Evolutionary conservation across 345 rosid species (phyloP).

Genomic region (Salix arbutifolia): DNA sequence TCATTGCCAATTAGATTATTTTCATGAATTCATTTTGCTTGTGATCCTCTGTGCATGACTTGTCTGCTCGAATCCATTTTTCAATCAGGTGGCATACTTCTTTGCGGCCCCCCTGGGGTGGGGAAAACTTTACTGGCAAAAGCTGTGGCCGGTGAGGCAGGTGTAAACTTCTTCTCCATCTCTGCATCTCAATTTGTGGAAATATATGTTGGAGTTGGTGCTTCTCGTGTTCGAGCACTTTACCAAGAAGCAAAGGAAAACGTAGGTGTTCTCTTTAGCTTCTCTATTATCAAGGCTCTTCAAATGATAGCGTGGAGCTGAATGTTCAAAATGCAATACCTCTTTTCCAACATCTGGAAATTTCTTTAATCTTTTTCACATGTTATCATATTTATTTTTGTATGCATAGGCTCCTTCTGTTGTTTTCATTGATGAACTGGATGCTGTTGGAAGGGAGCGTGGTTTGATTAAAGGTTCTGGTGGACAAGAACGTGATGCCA

Average conservation of each 20-base stretch:
- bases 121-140: slow-evolving; percentile 89
- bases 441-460: slow-evolving; percentile 97
- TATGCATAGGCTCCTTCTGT: slow-evolving; percentile 77
- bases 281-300: slow-evolving; percentile 1
- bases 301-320: neutral
- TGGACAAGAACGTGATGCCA: slow-evolving; percentile 97
- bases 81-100: slow-evolving; percentile 81
- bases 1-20: neutral
- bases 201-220: slow-evolving; percentile 94
- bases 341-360: neutral
- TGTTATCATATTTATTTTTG: slow-evolving; percentile 6
- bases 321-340: too few species aligned
- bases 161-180: slow-evolving; percentile 94
- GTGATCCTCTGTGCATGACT: slow-evolving; percentile 1
- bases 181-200: slow-evolving; percentile 97
- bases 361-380: neutral
- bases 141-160: slow-evolving; percentile 99
- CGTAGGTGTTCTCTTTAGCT: slow-evolving; percentile 35
- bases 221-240: slow-evolving; percentile 88
- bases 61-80: slow-evolving; percentile 17
- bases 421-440: slow-evolving; percentile 88
- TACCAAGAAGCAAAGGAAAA: slow-evolving; percentile 89
- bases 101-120: slow-evolving; percentile 94
- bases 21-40: neutral
- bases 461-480: slow-evolving; percentile 95